A percentile compares a stretch with the other conserved stretches of the same genome.
phyloP scores from a whole-genome alignment of 2,329 filamentous ascomycete genomes.

The Beauveria bassiana region DNA sequence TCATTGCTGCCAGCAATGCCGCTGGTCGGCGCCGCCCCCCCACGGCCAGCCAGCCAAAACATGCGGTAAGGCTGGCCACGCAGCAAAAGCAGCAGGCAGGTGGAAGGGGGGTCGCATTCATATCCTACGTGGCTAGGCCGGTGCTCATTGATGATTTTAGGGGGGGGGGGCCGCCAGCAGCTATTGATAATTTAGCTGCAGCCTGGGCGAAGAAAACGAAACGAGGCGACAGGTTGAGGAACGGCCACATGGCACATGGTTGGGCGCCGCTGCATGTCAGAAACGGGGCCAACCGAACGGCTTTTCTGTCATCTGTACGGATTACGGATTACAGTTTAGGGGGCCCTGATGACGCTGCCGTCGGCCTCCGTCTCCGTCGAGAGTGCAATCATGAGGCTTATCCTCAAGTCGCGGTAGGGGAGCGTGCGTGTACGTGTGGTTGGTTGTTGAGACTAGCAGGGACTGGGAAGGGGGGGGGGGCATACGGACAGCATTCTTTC shows the following conservation, averaged over 20 bases:
- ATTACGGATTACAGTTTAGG: not conserved
- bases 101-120: not conserved
- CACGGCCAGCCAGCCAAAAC: not conserved
- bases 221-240: not conserved
- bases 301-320: not conserved
- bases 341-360: not conserved
- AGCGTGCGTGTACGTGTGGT: too few relatives aligned
- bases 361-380: not conserved
- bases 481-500: too few relatives aligned
- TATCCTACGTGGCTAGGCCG: not conserved
- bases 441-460: too few relatives aligned
- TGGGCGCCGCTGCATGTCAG: not conserved
- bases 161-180: not conserved
- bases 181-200: not conserved
- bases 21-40: not conserved
- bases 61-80: constrained; percentile 3
- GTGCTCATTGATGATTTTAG: too few relatives aligned
- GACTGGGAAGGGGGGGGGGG: too few relatives aligned
- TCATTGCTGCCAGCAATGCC: not conserved
- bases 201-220: not conserved
- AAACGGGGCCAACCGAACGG: not conserved
- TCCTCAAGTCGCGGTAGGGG: too few relatives aligned
- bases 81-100: not conserved
- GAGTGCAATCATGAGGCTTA: not conserved
- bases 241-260: not conserved